Percentiles rank a stretch among this genome's conserved stretches.
Evolutionary conservation across 257 asterid genomes (phyloP).

Genomic region (Solanum bulbocastanum): DNA sequence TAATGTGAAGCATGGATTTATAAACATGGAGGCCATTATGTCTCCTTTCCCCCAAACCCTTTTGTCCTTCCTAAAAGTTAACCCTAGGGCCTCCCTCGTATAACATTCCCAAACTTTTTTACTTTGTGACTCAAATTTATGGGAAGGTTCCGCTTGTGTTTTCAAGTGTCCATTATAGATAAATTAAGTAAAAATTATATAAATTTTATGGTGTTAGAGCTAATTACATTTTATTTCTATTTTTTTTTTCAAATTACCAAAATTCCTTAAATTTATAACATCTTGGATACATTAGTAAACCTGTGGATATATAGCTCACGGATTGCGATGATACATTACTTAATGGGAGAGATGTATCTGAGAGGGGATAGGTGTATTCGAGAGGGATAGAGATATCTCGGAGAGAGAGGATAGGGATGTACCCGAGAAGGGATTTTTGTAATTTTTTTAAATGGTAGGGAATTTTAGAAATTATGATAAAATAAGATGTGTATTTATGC

Average conservation of each 20-base stretch:
- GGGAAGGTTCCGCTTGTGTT: background rate
- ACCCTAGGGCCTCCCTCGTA: slow-evolving; percentile 12
- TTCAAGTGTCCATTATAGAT: background rate
- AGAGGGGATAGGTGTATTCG: too few species aligned
- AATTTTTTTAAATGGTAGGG: too few species aligned
- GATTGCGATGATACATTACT: background rate
- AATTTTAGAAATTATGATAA: too few species aligned
- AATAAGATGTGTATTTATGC: too few species aligned
- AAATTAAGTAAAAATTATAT: background rate
- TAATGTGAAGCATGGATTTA: slow-evolving; percentile 20
- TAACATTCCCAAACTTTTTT: background rate
- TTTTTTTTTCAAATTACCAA: too few species aligned
- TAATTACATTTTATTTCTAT: too few species aligned
- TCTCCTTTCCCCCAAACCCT: slow-evolving; percentile 51
- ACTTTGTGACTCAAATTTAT: background rate
- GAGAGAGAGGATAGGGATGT: too few species aligned
- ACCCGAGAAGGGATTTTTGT: too few species aligned
- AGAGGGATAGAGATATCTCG: background rate
- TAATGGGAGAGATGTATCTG: background rate
- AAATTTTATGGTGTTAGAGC: too few species aligned
- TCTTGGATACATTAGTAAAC: too few species aligned
- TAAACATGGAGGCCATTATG: slow-evolving; percentile 61
- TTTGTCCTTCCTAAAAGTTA: slow-evolving; percentile 20
- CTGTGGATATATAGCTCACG: background rate
- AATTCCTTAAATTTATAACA: background rate